Percentiles rank a stretch among this genome's conserved stretches.
Conservation (phyloP, 345 rosid genomes). For the Murraya paniculata region DNA sequence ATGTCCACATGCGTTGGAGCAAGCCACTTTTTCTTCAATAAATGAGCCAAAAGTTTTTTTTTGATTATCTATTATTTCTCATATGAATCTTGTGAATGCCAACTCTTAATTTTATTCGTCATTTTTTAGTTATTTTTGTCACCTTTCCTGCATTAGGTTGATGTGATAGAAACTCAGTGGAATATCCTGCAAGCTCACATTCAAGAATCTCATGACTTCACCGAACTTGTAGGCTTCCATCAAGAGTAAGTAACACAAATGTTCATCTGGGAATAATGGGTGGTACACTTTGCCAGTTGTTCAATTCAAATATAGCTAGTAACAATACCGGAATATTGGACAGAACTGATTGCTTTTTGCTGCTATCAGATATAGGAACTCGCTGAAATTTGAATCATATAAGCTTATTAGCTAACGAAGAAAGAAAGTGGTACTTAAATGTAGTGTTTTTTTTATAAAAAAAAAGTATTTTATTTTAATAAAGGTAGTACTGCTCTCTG, state of each 20-base stretch:
- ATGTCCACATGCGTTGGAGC: background rate
- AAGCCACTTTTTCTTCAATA: background rate
- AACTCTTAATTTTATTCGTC: background rate
- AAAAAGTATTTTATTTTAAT: too few species aligned
- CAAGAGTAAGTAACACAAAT: conserved; percentile 66
- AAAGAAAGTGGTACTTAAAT: background rate
- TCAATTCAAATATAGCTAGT: conserved; percentile 4
- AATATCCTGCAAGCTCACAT: conserved; percentile 82
- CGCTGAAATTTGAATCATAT: background rate
- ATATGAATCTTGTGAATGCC: background rate
- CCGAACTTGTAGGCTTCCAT: conserved; percentile 92
- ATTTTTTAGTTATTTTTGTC: background rate
- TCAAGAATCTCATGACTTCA: conserved; percentile 87
- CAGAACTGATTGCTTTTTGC: background rate
- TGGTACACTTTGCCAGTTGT: background rate
- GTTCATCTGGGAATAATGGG: background rate
- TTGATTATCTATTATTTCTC: background rate
- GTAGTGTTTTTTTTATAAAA: too few species aligned
- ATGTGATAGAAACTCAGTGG: conserved; percentile 99
- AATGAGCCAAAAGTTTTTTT: background rate
- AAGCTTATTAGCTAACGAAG: background rate
- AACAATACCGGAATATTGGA: background rate
- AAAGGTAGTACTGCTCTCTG: background rate
- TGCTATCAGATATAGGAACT: background rate
- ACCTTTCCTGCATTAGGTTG: conserved; percentile 49